Base-by-base conservation (phyloP, 768 basidiomycete genomes). In the Boletus huronensis region DNA sequence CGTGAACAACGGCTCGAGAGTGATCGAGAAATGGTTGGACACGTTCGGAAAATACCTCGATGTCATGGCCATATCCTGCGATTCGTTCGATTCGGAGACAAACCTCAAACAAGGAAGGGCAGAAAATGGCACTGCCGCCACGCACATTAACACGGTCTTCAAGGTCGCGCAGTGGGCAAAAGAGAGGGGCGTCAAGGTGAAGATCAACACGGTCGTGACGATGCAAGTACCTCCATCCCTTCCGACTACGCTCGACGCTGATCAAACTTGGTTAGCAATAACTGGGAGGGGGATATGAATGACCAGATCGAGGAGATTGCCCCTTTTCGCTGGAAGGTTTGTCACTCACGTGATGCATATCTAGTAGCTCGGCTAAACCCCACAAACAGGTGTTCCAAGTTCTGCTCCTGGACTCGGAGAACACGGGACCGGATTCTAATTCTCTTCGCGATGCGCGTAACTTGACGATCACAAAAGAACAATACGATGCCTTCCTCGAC, bases 41-140 rank as follows among this genome's bases (percentile, higher is more conserved):
- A 64, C 52, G 23, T 74, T 72, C 38, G 71, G 74, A 0, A 25
- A 64, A 41, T 74, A 70, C 50, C 61, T 75, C 42, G 72, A 74
- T 40, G 48, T 72, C 40, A 71, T 74, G 62, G 70, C 73, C 11
- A 71, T 75, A 13, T 72, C 72, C 10, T 72, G 73, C 29, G 73
- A 75, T 46, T 58, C 53, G 14, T 75, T 74, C 46, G 70, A 69
- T 43, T 19, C 53, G 0, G 72, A 72, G 43, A 66, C 65, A 6
- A 75, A 73, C 50, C 54, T 66, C 26, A 59, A 53, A 16, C 59
- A 68, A 39, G 69, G 70, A 55, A n/a, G 65, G 31, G 45, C 60
- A 4, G 72, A 72, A 42, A 69, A 70, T 4, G 65, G 62, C 6
- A 61, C 53, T 26, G 44, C 58, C 7, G 53, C 61, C 13, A 56